phyloP scores from a whole-genome alignment of 164 flowering plant species.

The Tetracentron sinense region DNA sequence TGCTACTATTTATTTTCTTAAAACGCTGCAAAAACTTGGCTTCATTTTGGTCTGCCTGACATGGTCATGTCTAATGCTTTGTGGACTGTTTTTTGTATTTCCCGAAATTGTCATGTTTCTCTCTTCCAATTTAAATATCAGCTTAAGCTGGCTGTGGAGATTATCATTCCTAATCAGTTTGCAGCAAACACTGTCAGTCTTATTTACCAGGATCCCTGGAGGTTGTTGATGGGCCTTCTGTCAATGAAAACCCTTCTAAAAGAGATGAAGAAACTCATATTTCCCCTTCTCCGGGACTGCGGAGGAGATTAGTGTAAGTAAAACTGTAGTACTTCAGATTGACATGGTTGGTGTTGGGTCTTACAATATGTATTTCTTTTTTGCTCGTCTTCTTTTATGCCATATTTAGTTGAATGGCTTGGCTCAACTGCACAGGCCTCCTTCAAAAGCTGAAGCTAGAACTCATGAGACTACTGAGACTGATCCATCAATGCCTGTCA shows the following conservation, averaged over 20 bases:
- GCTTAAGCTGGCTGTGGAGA: no score
- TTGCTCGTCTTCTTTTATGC: background rate
- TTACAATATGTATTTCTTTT: background rate
- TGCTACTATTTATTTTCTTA: no score
- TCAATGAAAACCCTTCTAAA: conserved; percentile 28
- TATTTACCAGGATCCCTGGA: conserved; percentile 28
- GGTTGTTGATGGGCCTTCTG: conserved; percentile 12
- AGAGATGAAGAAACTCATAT: conserved; percentile 25
- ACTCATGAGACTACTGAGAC: conserved; percentile 22
- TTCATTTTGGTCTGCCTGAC: no score
- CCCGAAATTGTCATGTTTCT: no score
- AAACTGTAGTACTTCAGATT: background rate
- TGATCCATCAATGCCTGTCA: conserved; percentile 39
- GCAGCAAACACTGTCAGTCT: conserved; percentile 28
- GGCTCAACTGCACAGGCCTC: conserved; percentile 30
- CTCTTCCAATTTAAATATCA: no score
- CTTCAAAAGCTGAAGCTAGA: conserved; percentile 33
- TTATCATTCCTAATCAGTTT: background rate
- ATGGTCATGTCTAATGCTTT: no score
- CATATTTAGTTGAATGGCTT: background rate
- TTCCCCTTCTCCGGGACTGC: conserved; percentile 44
- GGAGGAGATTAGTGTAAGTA: conserved; percentile 56
- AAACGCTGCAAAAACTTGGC: no score
- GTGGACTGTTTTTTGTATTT: no score
- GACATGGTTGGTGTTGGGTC: background rate